A percentile compares a stretch with the other conserved stretches of the same genome.
These are phyloP conservation scores for Phytopythium mirpurense DNA, from an alignment of 352 stramenopile genomes.

Conservation along the genomic window DNA sequence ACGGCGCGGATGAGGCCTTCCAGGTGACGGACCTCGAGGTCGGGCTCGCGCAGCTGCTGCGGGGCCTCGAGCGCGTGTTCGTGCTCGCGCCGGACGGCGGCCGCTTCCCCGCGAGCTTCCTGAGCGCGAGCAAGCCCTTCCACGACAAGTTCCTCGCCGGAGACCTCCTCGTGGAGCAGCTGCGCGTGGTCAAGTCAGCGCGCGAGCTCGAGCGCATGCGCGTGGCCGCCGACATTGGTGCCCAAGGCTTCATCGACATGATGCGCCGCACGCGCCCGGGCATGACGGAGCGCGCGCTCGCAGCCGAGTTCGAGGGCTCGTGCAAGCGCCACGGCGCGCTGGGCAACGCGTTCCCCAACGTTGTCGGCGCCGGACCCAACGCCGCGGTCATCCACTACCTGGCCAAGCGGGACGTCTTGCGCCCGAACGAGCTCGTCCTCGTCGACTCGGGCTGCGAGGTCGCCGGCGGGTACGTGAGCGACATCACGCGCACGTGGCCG, in stretches of 20 bases:
- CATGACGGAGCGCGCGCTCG: slow-evolving; percentile 72
- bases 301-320: slow-evolving; percentile 59
- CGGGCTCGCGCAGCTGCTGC: slow-evolving; percentile 50
- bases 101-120: slow-evolving; percentile 44
- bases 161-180: slow-evolving; percentile 67
- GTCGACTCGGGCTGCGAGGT: slow-evolving; percentile 82
- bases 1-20: slow-evolving; percentile 62
- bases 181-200: slow-evolving; percentile 70
- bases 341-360: slow-evolving; percentile 79
- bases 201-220: slow-evolving; percentile 74
- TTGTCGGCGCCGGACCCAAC: slow-evolving; percentile 73
- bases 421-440: slow-evolving; percentile 69
- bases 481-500: slow-evolving; percentile 81
- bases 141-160: slow-evolving; percentile 71
- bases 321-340: slow-evolving; percentile 72
- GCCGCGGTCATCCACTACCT: slow-evolving; percentile 84
- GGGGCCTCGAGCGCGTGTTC: slow-evolving; percentile 57
- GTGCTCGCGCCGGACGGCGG: slow-evolving; percentile 56
- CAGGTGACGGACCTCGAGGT: slow-evolving; percentile 52
- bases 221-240: slow-evolving; percentile 61
- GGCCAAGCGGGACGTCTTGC: slow-evolving; percentile 57
- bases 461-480: slow-evolving; percentile 68
- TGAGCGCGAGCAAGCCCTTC: slow-evolving; percentile 53
- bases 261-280: slow-evolving; percentile 57
- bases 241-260: slow-evolving; percentile 67